Percentiles rank a stretch among this genome's conserved stretches.
These are phyloP conservation scores for Boehmeria nivea DNA, from an alignment of 306 rosid species.

Conservation along the genomic window DNA sequence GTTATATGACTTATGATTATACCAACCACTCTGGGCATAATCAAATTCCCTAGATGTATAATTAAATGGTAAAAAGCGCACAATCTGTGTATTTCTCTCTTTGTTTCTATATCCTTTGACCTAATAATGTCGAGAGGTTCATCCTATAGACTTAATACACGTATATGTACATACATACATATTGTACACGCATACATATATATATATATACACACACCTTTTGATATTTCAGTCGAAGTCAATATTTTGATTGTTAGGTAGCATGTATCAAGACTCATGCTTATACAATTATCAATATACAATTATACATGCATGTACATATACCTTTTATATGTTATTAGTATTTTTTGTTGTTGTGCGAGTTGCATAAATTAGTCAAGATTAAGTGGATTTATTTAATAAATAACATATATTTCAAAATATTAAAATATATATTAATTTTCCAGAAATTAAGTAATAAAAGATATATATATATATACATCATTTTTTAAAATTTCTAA, in stretches of 20 bases:
- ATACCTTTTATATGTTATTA: no score
- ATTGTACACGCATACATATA: neutral
- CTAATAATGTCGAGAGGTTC: neutral
- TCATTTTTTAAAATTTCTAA: no score
- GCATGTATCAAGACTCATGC: neutral
- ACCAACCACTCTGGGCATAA: conserved; percentile 11
- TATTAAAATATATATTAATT: no score
- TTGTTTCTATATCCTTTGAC: neutral
- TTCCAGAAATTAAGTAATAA: no score
- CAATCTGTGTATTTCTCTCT: neutral
- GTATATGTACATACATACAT: neutral
- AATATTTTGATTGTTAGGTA: conserved; percentile 24
- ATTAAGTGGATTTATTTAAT: no score
- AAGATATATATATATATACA: no score
- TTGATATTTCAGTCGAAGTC: neutral
- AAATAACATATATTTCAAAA: no score
- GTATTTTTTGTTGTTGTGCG: no score
- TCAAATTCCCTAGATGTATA: neutral
- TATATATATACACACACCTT: no score
- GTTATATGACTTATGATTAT: neutral
- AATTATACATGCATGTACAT: no score
- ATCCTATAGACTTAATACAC: neutral
- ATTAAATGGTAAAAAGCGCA: neutral
- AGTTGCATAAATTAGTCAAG: no score
- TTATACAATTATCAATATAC: neutral